Percentiles rank a stretch among this genome's conserved stretches.
Conservation (phyloP, 345 rosid species). For the Gossypium rotundifolium region DNA sequence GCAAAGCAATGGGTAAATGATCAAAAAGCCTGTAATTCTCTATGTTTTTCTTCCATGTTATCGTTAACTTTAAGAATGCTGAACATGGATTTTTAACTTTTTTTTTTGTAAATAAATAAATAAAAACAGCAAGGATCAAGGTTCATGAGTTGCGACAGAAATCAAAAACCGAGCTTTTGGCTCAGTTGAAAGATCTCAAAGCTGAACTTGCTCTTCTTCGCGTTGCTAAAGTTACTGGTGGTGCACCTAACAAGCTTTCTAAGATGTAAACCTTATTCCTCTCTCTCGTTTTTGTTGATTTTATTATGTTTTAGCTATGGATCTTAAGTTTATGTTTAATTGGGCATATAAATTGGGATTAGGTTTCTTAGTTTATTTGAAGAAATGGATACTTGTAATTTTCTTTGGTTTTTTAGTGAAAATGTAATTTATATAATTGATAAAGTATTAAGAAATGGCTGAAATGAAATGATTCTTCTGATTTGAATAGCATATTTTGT, state of each 20-base stretch:
- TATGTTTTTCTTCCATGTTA: neutral
- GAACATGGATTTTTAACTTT: neutral
- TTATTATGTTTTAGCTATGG: neutral
- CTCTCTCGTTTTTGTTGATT: neutral
- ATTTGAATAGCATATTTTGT: neutral
- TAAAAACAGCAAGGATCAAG: slow-evolving; percentile 50
- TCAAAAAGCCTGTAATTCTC: neutral
- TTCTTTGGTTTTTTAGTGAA: no score
- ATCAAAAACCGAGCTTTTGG: slow-evolving; percentile 42
- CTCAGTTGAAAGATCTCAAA: slow-evolving; percentile 61
- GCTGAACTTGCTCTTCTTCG: slow-evolving; percentile 65
- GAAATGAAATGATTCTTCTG: neutral
- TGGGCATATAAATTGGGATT: neutral
- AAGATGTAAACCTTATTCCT: slow-evolving; percentile 34
- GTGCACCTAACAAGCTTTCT: slow-evolving; percentile 68
- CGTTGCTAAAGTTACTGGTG: slow-evolving; percentile 69
- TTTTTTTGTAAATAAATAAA: neutral
- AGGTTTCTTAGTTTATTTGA: neutral
- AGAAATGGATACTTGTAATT: neutral
- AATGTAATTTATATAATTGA: neutral
- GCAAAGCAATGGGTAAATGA: slow-evolving; percentile 6
- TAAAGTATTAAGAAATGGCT: neutral
- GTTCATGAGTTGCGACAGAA: slow-evolving; percentile 63
- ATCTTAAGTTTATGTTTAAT: neutral
- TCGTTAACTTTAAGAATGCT: neutral